Conservation (phyloP, 768 basidiomycete species). For the Neoboletus subvelutipes region DNA sequence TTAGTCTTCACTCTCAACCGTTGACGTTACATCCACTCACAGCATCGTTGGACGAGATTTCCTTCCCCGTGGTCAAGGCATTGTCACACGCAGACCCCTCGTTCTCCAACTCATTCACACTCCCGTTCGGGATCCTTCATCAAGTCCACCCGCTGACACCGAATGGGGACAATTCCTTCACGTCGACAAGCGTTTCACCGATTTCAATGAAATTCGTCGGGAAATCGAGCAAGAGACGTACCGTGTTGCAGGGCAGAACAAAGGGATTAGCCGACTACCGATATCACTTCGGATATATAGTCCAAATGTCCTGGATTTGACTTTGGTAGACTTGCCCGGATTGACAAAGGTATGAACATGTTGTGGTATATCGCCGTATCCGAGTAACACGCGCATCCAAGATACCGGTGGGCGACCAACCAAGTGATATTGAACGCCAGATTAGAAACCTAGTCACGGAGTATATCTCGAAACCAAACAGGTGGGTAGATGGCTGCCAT, state of each 20-base stretch:
- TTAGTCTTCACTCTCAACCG: conserved; percentile 5
- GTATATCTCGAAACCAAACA: conserved; percentile 95
- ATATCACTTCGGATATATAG: conserved; percentile 96
- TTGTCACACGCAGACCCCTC: conserved; percentile 94
- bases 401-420: conserved; percentile 97
- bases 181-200: conserved; percentile 94
- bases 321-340: conserved; percentile 94
- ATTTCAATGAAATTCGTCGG: conserved; percentile 88
- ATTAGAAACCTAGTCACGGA: conserved; percentile 93
- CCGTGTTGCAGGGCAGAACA: conserved; percentile 97
- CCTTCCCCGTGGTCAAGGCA: conserved; percentile 85
- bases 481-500: conserved; percentile 46
- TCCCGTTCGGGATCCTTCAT: conserved; percentile 51
- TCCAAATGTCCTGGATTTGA: conserved; percentile 92
- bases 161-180: conserved; percentile 99
- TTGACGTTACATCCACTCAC: conserved; percentile 6
- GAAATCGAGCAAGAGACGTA: conserved; percentile 99
- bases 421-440: conserved; percentile 96
- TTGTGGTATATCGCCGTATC: background rate
- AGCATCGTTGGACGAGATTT: conserved; percentile 96
- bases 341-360: conserved; percentile 81
- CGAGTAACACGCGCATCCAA: conserved; percentile 30
- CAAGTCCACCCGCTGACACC: conserved; percentile 48
- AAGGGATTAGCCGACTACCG: conserved; percentile 94
- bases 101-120: conserved; percentile 96